Evolutionary conservation across 2,329 filamentous ascomycete species (phyloP).

Genomic region (Paraphoma sp.): DNA sequence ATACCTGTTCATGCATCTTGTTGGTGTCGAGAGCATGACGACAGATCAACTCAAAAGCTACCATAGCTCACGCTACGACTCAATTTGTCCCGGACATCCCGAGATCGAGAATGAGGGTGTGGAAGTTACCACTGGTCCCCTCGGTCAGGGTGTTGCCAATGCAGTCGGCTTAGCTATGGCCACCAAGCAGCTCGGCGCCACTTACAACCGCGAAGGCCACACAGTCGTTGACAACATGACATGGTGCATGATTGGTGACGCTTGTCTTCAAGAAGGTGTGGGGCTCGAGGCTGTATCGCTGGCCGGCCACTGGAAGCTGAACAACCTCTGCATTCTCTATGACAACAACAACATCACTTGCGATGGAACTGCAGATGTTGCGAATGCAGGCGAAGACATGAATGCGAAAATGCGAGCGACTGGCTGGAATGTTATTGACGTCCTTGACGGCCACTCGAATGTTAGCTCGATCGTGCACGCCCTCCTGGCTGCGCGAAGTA

Average conservation of each 20-base stretch:
- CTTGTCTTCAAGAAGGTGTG: conserved; percentile 65
- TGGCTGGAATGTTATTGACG: conserved; percentile 63
- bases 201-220: conserved; percentile 61
- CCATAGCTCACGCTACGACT: conserved; percentile 54
- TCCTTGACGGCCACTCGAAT: conserved; percentile 61
- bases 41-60: conserved; percentile 64
- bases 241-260: conserved; percentile 64
- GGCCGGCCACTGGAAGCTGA: conserved; percentile 62
- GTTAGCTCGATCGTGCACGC: conserved; percentile 57
- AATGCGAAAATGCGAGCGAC: conserved; percentile 64
- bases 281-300: conserved; percentile 63
- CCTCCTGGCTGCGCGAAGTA: conserved; percentile 64
- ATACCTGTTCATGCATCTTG: conserved; percentile 60
- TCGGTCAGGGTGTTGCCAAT: conserved; percentile 68
- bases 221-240: conserved; percentile 59
- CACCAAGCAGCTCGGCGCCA: conserved; percentile 57
- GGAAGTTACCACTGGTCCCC: conserved; percentile 65
- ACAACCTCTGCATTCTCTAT: conserved; percentile 65
- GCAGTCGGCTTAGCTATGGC: conserved; percentile 59
- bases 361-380: conserved; percentile 62
- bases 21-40: conserved; percentile 62
- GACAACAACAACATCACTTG: conserved; percentile 69
- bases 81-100: conserved; percentile 61
- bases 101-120: conserved; percentile 65
- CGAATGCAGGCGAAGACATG: conserved; percentile 64